Conservation (phyloP, 2,329 filamentous ascomycete species). For the Aspergillus sp. region DNA sequence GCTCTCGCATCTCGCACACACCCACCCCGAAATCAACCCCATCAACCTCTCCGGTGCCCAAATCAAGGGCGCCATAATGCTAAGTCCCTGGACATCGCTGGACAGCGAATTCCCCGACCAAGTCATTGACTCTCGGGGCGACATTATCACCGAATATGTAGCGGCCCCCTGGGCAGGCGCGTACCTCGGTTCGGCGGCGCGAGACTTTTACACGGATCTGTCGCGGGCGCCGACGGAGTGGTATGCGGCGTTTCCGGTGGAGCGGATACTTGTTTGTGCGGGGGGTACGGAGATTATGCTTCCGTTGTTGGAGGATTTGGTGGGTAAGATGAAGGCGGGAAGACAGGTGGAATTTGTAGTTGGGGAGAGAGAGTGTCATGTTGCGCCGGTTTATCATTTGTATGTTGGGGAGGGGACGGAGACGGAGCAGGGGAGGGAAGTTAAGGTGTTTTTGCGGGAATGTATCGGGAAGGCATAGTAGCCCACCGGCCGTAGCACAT, state of each 20-base stretch:
- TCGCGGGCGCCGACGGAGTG: slow-evolving; percentile 44
- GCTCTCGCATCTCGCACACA: slow-evolving; percentile 43
- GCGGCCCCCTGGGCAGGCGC: slow-evolving; percentile 42
- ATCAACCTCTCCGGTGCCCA: slow-evolving; percentile 34
- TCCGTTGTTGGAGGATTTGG: slow-evolving; percentile 49
- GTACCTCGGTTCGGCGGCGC: slow-evolving; percentile 38
- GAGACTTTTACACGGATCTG: slow-evolving; percentile 51
- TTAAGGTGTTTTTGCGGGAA: slow-evolving; percentile 30
- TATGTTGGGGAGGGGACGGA: slow-evolving; percentile 29
- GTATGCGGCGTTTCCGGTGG: slow-evolving; percentile 47
- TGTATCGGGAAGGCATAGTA: slow-evolving; percentile 5
- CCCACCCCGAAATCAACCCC: slow-evolving; percentile 46
- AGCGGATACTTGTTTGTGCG: slow-evolving; percentile 47
- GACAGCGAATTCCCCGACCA: slow-evolving; percentile 39
- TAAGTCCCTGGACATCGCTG: slow-evolving; percentile 55
- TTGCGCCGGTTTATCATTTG: slow-evolving; percentile 36
- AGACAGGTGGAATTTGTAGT: slow-evolving; percentile 29
- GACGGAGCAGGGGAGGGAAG: slow-evolving; percentile 34
- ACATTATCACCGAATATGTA: slow-evolving; percentile 41
- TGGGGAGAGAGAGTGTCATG: slow-evolving; percentile 34
- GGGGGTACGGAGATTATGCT: slow-evolving; percentile 52
- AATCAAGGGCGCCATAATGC: slow-evolving; percentile 47
- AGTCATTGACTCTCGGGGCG: slow-evolving; percentile 43
- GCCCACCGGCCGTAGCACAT: no score
- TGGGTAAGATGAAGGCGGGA: slow-evolving; percentile 40